phyloP scores from a whole-genome alignment of 2,329 filamentous ascomycete species.

The Aspergillus japonicus region DNA sequence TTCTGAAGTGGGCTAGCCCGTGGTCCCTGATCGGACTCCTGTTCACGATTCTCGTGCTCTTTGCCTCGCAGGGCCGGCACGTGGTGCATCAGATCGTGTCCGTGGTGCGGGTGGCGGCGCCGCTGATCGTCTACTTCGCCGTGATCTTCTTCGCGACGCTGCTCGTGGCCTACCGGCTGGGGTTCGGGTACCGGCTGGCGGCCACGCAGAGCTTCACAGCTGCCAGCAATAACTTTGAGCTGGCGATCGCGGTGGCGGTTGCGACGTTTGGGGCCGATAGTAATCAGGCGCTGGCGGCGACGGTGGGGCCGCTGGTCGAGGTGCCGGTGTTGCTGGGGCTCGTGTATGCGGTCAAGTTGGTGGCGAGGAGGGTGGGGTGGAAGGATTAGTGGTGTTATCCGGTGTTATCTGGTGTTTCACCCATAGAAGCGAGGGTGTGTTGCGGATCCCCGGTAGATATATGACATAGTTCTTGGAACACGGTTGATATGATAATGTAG shows the following conservation, averaged over 20 bases:
- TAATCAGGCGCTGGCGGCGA: constrained; percentile 77
- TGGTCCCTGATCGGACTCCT: constrained; percentile 79
- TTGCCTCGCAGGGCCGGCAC: constrained; percentile 73
- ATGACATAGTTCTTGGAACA: no score
- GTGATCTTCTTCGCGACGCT: constrained; percentile 72
- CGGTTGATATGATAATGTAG: no score
- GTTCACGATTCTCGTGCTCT: constrained; percentile 83
- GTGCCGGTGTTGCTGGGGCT: constrained; percentile 76
- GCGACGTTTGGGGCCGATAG: constrained; percentile 76
- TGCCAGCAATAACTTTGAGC: constrained; percentile 89
- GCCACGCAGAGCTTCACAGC: constrained; percentile 84
- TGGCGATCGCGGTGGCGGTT: constrained; percentile 85
- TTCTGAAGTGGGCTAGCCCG: constrained; percentile 68
- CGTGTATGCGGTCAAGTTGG: constrained; percentile 66
- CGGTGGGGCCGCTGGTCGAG: constrained; percentile 82
- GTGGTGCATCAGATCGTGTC: constrained; percentile 82
- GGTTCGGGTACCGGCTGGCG: constrained; percentile 69
- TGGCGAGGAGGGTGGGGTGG: constrained; percentile 30
- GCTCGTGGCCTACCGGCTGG: constrained; percentile 59
- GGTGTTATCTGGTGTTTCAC: no score
- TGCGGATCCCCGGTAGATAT: no score
- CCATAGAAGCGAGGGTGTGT: no score
- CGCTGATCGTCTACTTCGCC: constrained; percentile 77
- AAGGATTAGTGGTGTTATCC: neutral
- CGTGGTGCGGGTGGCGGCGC: constrained; percentile 76